Evolutionary conservation across 208 protist species (phyloP).

Genomic region (Trypanosoma melophagium): DNA sequence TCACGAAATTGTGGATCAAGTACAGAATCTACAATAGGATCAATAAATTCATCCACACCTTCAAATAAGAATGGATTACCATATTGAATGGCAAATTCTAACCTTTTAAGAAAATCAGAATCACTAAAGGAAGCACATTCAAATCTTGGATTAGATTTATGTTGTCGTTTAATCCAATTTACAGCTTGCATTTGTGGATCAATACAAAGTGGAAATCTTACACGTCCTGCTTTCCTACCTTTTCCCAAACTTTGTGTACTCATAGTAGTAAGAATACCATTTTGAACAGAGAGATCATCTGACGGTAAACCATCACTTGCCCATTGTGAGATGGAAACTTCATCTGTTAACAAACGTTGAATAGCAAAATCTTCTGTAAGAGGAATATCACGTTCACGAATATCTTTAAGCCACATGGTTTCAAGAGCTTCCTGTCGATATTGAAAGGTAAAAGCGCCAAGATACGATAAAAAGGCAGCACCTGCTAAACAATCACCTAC

Average conservation of each 20-base stretch:
- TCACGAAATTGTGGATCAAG: conserved; percentile 96
- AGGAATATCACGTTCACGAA: conserved; percentile 86
- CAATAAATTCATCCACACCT: conserved; percentile 98
- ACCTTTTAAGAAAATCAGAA: conserved; percentile 95
- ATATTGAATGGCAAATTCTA: conserved; percentile 97
- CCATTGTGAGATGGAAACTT: conserved; percentile 98
- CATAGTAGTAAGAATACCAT: conserved; percentile 96
- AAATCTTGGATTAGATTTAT: conserved; percentile 89
- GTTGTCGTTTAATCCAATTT: conserved; percentile 98
- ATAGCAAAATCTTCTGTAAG: conserved; percentile 89
- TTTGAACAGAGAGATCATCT: conserved; percentile 98
- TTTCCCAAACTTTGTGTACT: conserved; percentile 81
- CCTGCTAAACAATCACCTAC: conserved; percentile 98
- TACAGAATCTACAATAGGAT: conserved; percentile 98
- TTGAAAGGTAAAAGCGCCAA: conserved; percentile 96
- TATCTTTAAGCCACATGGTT: conserved; percentile 89
- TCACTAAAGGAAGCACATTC: conserved; percentile 96
- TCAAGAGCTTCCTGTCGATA: conserved; percentile 95
- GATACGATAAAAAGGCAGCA: conserved; percentile 97
- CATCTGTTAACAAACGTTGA: conserved; percentile 93
- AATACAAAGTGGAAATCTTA: conserved; percentile 97
- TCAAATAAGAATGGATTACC: conserved; percentile 98
- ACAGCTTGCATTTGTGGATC: conserved; percentile 99
- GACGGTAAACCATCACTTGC: conserved; percentile 96
- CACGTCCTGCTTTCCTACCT: conserved; percentile 75